A percentile compares a stretch with the other conserved stretches of the same genome.
phyloP scores from a whole-genome alignment of 257 asterid species.

The Mitragyna speciosa region DNA sequence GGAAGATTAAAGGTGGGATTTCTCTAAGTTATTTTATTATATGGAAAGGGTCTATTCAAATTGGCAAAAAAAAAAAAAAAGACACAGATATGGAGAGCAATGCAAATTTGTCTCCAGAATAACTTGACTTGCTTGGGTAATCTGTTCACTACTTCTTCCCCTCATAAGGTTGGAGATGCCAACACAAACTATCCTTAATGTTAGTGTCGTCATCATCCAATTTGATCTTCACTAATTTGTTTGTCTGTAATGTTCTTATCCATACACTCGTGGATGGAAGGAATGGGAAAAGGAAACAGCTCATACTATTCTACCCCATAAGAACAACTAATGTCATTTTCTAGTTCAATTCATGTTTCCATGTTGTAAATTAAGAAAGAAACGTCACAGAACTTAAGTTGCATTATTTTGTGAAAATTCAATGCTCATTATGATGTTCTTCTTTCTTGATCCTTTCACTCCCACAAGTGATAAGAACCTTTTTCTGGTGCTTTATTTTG shows the following conservation, averaged over 20 bases:
- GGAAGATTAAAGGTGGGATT: conserved; percentile 66
- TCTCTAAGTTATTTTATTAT: neutral
- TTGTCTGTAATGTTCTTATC: neutral
- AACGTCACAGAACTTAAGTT: neutral
- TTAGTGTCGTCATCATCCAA: neutral
- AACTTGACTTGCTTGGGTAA: neutral
- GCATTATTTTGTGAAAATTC: neutral
- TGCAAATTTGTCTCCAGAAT: neutral
- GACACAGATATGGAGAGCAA: neutral
- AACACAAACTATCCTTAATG: neutral
- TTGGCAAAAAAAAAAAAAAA: neutral
- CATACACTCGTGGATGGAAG: conserved; percentile 66
- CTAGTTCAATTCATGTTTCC: neutral
- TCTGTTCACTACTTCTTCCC: neutral
- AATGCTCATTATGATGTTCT: neutral
- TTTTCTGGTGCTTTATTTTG: neutral
- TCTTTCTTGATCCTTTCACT: neutral
- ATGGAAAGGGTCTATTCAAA: neutral
- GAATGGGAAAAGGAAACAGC: conserved; percentile 62
- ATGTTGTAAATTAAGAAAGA: neutral
- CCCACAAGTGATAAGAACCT: neutral
- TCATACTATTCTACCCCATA: conserved; percentile 63
- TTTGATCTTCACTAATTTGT: neutral
- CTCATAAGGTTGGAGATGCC: neutral
- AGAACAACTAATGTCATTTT: conserved; percentile 31